A percentile compares a stretch with the other conserved stretches of the same genome.
These are phyloP conservation scores for Trichophyton rubrum DNA, from an alignment of 2,329 filamentous ascomycete species.

Conservation along the genomic window DNA sequence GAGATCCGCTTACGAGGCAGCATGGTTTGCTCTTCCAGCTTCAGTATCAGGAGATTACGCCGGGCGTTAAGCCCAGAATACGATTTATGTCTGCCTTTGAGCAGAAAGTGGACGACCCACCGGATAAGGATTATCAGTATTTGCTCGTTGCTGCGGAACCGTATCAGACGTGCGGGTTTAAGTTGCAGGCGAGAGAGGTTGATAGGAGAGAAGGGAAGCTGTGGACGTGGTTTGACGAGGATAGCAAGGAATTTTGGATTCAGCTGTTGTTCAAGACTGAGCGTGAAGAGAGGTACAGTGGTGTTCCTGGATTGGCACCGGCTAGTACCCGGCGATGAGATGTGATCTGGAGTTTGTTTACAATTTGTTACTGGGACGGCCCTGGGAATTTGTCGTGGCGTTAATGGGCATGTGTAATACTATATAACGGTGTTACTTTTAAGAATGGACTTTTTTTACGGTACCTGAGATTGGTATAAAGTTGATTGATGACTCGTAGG, in stretches of 20 bases:
- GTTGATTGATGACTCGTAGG: neutral
- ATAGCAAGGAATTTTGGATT: conserved; percentile 93
- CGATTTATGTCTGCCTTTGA: conserved; percentile 97
- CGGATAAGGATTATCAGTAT: conserved; percentile 90
- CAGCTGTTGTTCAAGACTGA: conserved; percentile 98
- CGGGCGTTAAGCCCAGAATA: conserved; percentile 64
- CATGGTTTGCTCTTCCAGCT: conserved; percentile 90
- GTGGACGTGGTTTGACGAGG: conserved; percentile 91
- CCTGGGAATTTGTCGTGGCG: neutral
- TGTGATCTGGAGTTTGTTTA: neutral
- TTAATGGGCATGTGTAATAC: neutral
- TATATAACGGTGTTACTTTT: neutral
- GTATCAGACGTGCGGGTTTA: conserved; percentile 95
- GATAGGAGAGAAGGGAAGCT: conserved; percentile 78
- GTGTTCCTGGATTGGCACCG: conserved; percentile 52
- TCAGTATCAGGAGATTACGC: conserved; percentile 81
- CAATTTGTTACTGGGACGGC: neutral
- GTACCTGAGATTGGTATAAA: neutral
- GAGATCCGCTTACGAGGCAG: conserved; percentile 78
- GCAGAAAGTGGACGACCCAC: conserved; percentile 82
- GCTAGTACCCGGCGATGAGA: conserved; percentile 21
- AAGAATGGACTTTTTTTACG: neutral
- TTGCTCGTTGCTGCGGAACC: conserved; percentile 89
- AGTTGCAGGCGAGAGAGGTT: conserved; percentile 84
- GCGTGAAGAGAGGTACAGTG: conserved; percentile 74